Evolutionary conservation across 192 early-diverging fungal species (phyloP).

Genomic region (Linnemannia exigua): DNA sequence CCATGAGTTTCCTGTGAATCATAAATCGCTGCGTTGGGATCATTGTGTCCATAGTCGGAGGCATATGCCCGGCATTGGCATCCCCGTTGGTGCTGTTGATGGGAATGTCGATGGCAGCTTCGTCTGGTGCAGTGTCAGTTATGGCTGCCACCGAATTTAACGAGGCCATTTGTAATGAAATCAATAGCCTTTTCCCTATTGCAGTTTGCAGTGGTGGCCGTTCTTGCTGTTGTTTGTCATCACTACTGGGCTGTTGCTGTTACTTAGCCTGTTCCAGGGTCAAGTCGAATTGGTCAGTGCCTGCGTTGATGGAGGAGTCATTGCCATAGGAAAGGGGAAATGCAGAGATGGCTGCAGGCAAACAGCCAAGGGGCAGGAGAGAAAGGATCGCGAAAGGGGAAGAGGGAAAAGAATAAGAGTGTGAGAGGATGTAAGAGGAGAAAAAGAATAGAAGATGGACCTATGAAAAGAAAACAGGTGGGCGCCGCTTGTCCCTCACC

Average conservation of each 20-base stretch:
- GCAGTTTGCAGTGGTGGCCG: not conserved
- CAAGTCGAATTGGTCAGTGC: not conserved
- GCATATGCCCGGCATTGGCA: not conserved
- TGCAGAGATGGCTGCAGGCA: not conserved
- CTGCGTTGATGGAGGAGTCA: too few relatives aligned
- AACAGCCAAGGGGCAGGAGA: not conserved
- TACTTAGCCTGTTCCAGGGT: not conserved
- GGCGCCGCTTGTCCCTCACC: not conserved
- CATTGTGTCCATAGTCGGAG: slow-evolving; percentile 18
- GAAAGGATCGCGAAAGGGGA: not conserved
- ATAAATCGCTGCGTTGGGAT: slow-evolving; percentile 50
- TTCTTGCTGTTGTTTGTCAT: not conserved
- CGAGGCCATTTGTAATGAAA: not conserved
- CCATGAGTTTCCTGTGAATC: slow-evolving; percentile 51
- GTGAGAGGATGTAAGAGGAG: not conserved
- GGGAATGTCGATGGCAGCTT: not conserved
- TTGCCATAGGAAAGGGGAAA: not conserved
- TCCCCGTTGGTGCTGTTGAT: not conserved
- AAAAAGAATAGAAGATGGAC: not conserved
- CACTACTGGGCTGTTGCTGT: not conserved
- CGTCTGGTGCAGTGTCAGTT: not conserved
- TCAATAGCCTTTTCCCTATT: not conserved
- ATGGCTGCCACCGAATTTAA: not conserved
- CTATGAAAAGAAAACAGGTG: not conserved
- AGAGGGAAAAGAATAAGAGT: not conserved